Percentiles rank a stretch among this genome's conserved stretches.
Conservation (phyloP, 2,329 filamentous ascomycete species). For the Triangularia setosa region DNA sequence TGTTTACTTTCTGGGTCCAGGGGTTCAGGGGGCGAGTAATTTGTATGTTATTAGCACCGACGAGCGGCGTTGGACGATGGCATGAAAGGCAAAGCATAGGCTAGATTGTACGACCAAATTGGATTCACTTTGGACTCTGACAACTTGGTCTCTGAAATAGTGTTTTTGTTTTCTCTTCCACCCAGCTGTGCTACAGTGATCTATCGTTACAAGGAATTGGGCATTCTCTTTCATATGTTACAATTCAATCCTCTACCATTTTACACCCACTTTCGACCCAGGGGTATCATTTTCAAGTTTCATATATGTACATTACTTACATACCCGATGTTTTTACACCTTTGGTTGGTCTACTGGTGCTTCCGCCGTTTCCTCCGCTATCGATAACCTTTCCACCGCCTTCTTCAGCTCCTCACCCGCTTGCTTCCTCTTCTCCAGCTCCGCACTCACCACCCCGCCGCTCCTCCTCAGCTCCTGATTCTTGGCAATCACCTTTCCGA, state of each 20-base stretch:
- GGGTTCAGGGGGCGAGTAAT: background rate
- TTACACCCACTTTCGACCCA: background rate
- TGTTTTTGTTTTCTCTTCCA: background rate
- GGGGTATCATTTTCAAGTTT: constrained; percentile 2
- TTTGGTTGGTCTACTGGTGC: constrained; percentile 13
- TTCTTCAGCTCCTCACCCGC: constrained; percentile 8
- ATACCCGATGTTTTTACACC: background rate
- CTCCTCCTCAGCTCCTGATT: constrained; percentile 32
- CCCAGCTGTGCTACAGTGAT: background rate
- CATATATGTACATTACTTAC: background rate
- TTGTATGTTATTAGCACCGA: background rate
- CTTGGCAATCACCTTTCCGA: constrained; percentile 57
- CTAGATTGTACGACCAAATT: background rate
- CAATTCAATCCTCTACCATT: background rate
- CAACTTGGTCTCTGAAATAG: background rate
- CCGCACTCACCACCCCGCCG: constrained; percentile 1
- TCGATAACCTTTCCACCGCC: constrained; percentile 23
- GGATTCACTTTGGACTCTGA: background rate
- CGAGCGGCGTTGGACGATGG: background rate
- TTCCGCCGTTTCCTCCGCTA: constrained; percentile 11
- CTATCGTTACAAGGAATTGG: background rate
- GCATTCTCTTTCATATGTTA: background rate
- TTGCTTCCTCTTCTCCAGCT: constrained; percentile 19
- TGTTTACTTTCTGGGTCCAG: background rate
- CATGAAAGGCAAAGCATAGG: background rate